Evolutionary conservation across 2,329 filamentous ascomycete genomes (phyloP), one percentile per base, ranked within the genome.

Genomic region (Nemania diffusa): DNA sequence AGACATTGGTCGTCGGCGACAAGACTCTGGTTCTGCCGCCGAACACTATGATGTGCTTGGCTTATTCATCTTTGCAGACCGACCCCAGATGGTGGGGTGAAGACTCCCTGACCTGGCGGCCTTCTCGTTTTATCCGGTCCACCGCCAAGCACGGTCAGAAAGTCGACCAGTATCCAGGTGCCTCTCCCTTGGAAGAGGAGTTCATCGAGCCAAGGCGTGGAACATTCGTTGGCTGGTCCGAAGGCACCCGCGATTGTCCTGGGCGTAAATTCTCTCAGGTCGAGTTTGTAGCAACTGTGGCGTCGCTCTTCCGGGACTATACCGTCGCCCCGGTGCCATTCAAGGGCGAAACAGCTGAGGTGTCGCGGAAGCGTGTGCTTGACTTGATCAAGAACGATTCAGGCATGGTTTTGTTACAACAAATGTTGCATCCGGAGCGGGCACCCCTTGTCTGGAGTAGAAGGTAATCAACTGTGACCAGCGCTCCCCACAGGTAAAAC

Each of bases 201-300:
- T 73, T 72, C 11, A 17, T 63, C 1, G 32, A 60, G 2, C 62
- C 71, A 0, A 37, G 11, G 0, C 68, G 67, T 2, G 72, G 74
- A 0, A 66, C 69, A 0, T 77, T 73, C 46, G 15, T 74, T 1
- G 66, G 62, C 2, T 78, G 77, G 76, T 76, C 77, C 0, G 75
- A 77, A 3, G 77, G 76, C 11, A 42, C 58, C 8, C 71, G 73
- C 5, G 71, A 73, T 42, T 78, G 77, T 27, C 74, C 76, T 0
- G 78, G 76, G 0, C 69, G 58, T 15, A 78, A 77, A 50, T 78
- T 79, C 63, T 73, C 76, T 2, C 76, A 78, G 46, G 74, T 78
- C 7, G 76, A 78, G 68, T 73, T 75, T 27, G 76, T 76, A 11
- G 77, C 76, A 1, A 72, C 51, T 32, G 61, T 70, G 55, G 68